phyloP scores from a whole-genome alignment of 2,329 filamentous ascomycete species.

The Helotiales sp. region DNA sequence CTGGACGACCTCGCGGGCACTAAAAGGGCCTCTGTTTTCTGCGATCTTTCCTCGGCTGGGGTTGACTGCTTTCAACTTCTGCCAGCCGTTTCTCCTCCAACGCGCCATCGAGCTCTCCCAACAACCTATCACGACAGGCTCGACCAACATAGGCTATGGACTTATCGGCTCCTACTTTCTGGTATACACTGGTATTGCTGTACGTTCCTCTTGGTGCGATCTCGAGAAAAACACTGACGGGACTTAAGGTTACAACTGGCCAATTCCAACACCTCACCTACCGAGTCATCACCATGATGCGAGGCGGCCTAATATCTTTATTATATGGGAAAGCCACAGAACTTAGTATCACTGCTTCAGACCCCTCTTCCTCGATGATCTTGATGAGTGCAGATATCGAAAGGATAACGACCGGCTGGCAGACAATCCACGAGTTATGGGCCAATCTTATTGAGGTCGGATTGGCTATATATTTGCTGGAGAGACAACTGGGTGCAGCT shows the following conservation, averaged over 20 bases:
- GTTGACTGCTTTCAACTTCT: background rate
- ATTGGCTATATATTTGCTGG: slow-evolving; percentile 44
- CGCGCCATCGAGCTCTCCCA: background rate
- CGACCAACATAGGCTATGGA: background rate
- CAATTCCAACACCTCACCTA: background rate
- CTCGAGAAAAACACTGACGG: background rate
- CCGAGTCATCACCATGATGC: background rate
- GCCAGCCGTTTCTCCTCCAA: slow-evolving; percentile 3
- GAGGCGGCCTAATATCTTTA: background rate
- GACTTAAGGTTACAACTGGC: background rate
- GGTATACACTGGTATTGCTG: background rate
- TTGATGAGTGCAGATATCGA: slow-evolving; percentile 6
- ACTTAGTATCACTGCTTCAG: background rate
- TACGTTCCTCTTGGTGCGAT: background rate
- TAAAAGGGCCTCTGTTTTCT: background rate
- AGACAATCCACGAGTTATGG: slow-evolving; percentile 37
- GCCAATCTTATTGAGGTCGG: slow-evolving; percentile 45
- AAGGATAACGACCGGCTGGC: background rate
- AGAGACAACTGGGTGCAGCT: slow-evolving; percentile 38
- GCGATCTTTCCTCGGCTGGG: background rate
- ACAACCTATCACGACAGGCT: background rate
- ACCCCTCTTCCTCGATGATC: background rate
- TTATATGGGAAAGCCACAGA: background rate
- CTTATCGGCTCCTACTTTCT: background rate
- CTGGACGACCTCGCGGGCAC: background rate